Base-by-base conservation (phyloP, 1,139 yeast species). In the Lodderomyces oxycetoniae region DNA sequence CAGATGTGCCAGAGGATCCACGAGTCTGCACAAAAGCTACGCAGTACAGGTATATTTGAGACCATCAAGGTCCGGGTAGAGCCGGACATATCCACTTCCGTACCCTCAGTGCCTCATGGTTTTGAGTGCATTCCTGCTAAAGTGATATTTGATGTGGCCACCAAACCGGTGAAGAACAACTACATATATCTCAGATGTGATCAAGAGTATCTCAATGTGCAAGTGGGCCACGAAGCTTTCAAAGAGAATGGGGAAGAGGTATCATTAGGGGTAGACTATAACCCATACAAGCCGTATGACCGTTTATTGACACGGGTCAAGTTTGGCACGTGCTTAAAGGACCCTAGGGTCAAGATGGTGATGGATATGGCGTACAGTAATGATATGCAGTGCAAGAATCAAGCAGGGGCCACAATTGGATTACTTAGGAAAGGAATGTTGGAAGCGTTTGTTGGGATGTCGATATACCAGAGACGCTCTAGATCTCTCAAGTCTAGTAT, bases 281-380 rank as follows among this genome's bases (percentile, higher is more conserved):
- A 61, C 38, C 74, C 74, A 6, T 68, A 67, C 48, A 66, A 64
- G 43, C 74, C 74, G 13, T 61, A 56, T 36, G 71, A 67, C 43
- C 67, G 59, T 39, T 57, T 68, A 38, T 46, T 60, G 28, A 52
- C 71, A 33, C 53, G 56, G 36, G 62, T 62, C 31, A 56, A 48
- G 33, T 53, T 67, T 33, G 42, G 60, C 28, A 53, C 71, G 20
- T 61, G 50, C 43, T 60, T 68, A 45, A 62, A 59, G 36, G 60
- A 67, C 39, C 74, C 74, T 2, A 49, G 59, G 3, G 61, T 58
- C 50, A 65, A 63, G 47, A 61, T 67, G 31, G 48, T 67, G 33
- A 42, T 63, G 17, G 67, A 65, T 42, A 40, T 63, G 25, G 49
- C 48, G 45, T 65, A 63, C 39, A 45, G 57, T 11, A 30, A 64